phyloP scores from a whole-genome alignment of 2,329 filamentous ascomycete species.

The Trichophyton verrucosum region DNA sequence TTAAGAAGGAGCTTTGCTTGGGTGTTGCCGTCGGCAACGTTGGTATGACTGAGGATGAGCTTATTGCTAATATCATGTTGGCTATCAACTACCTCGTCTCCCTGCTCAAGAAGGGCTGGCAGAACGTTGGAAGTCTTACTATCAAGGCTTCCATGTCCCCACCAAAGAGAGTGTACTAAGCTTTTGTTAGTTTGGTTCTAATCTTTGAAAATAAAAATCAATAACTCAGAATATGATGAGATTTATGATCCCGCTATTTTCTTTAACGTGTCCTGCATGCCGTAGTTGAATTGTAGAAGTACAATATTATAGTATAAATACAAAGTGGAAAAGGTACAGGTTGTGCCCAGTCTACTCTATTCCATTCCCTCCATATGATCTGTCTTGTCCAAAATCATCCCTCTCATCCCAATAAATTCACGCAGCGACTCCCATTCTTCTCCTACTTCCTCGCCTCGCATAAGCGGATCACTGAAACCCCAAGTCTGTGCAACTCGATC shows the following conservation, averaged over 20 bases:
- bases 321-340: background rate
- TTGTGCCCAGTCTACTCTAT: constrained; percentile 24
- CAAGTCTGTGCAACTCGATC: constrained; percentile 79
- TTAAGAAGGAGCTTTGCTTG: constrained; percentile 99
- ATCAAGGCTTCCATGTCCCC: constrained; percentile 99
- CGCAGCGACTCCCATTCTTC: constrained; percentile 76
- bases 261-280: background rate
- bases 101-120: constrained; percentile 99
- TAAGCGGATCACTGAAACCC: constrained; percentile 73
- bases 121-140: constrained; percentile 98
- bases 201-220: background rate
- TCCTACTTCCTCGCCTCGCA: constrained; percentile 80
- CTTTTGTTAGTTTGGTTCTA: background rate
- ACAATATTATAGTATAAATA: background rate
- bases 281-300: background rate
- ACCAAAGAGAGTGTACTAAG: constrained; percentile 92
- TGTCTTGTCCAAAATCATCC: constrained; percentile 81
- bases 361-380: constrained; percentile 92
- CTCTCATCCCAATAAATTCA: constrained; percentile 68
- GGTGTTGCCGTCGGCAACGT: constrained; percentile 99
- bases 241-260: too few relatives aligned
- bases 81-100: constrained; percentile 99
- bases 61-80: constrained; percentile 98
- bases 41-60: constrained; percentile 89
- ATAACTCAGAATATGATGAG: background rate